Base-by-base conservation (phyloP, 306 rosid species). In the Prunus mira region DNA sequence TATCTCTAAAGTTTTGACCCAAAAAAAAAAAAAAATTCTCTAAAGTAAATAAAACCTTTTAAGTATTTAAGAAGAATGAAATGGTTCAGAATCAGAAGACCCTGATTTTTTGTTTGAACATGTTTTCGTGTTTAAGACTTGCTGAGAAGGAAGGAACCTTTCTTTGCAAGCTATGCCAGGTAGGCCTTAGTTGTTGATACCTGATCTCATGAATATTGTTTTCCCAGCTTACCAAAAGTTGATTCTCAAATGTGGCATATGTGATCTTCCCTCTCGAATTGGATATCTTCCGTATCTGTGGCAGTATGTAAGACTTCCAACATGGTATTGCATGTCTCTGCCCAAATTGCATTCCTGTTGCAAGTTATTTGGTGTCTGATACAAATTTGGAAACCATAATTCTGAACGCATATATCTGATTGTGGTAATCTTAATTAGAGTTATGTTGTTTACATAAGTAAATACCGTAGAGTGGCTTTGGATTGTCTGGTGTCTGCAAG, bases 201-300 rank as follows among this genome's bases (percentile, higher is more conserved):
- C 30, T 28, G 25, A 58, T 20, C 70, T 77, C 70, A 32, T 17
- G 55, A 15, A 11, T 43, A 2, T 66, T 24, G 27, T 70, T 32
- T 18, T 13, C 13, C 24, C 46, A 8, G 15, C 28, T 62, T 63
- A 27, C 34, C 50, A n/a, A 62, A 24, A 49, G 54, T 80, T 3
- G 22, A 67, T 28, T 52, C 69, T 18, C 58, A 32, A 30, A 57
- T 63, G n/a, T 32, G 75, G 41, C 58, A 24, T 58, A 34, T 32
- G 63, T 30, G 71, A 64, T 69, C 71, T 75, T 62, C 79, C 71
- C 22, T 57, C n/a, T 62, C 74, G 25, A 52, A 71, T 32, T 63
- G 60, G 68, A 63, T 46, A 76, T 18, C 69, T 68, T 52, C 20
- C 5, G 14, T 34, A 54, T 76, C 27, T 17, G 57, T 50, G 70